Evolutionary conservation across 345 rosid genomes (phyloP).

Genomic region (Jatropha curcas): DNA sequence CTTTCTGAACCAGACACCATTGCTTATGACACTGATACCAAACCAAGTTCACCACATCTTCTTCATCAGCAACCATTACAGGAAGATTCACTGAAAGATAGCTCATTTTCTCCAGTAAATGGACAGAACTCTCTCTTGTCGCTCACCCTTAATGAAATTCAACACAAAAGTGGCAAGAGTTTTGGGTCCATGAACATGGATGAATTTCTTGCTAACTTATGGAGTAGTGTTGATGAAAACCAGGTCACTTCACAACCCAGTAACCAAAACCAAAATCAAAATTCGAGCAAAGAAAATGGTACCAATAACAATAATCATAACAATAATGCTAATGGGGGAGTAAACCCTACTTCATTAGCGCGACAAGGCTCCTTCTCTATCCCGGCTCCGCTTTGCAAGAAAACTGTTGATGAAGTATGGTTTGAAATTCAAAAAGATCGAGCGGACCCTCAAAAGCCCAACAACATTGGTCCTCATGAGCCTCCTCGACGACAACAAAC

Average conservation of each 20-base stretch:
- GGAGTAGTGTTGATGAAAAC: conserved; percentile 60
- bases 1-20: conserved; percentile 17
- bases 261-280: conserved; percentile 3
- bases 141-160: conserved; percentile 78
- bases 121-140: conserved; percentile 59
- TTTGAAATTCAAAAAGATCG: conserved; percentile 69
- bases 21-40: conserved; percentile 2
- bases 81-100: conserved; percentile 19
- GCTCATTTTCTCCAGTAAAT: conserved; percentile 18
- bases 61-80: conserved; percentile 12
- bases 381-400: conserved; percentile 73
- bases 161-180: conserved; percentile 71
- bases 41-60: conserved; percentile 19
- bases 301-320: background rate
- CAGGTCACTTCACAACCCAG: conserved; percentile 24
- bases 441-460: conserved; percentile 20
- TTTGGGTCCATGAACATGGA: conserved; percentile 95
- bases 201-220: conserved; percentile 71
- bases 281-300: background rate
- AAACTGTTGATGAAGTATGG: conserved; percentile 92
- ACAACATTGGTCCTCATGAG: conserved; percentile 17
- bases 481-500: conserved; percentile 56
- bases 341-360: conserved; percentile 26
- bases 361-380: conserved; percentile 73
- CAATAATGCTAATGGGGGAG: background rate